Conservation (phyloP, 1,284 basidiomycete genomes). For the Inonotus obliquus region DNA sequence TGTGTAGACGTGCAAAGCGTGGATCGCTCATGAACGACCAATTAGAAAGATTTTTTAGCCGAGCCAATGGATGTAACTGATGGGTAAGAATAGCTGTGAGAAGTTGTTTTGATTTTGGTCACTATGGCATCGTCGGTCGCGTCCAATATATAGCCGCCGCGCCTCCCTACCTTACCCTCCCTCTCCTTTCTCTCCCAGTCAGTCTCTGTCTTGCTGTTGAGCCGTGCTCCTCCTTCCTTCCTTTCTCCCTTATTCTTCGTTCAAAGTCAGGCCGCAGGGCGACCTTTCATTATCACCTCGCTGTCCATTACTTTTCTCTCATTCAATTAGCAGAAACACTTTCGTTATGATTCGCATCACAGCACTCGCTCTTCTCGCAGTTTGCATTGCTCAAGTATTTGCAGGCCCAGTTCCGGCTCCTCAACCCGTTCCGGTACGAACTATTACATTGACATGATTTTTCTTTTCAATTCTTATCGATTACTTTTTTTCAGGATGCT, state of each 20-base stretch:
- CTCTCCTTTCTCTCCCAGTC: conserved; percentile 23
- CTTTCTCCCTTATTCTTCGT: conserved; percentile 19
- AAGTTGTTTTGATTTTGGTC: not conserved
- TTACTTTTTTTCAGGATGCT: conserved; percentile 21
- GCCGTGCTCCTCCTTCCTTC: conserved; percentile 16
- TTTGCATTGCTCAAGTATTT: conserved; percentile 42
- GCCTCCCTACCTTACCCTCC: conserved; percentile 18
- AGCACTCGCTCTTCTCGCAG: conserved; percentile 37
- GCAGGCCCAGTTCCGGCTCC: conserved; percentile 41
- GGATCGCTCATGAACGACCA: conserved; percentile 61
- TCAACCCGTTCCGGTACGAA: conserved; percentile 33
- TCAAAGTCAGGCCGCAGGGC: conserved; percentile 33
- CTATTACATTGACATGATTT: not conserved
- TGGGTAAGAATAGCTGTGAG: not conserved
- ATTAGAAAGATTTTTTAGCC: not conserved
- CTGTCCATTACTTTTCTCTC: conserved; percentile 20
- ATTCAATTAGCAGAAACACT: conserved; percentile 4
- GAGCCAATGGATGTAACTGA: not conserved
- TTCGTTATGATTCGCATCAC: conserved; percentile 32
- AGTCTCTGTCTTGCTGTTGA: conserved; percentile 27
- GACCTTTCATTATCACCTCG: conserved; percentile 26
- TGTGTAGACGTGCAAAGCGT: conserved; percentile 82
- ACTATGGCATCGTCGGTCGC: conserved; percentile 6
- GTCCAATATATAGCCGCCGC: conserved; percentile 21
- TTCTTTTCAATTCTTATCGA: not conserved